Base-by-base conservation (phyloP, 257 asterid species). In the Paulownia fortunei region DNA sequence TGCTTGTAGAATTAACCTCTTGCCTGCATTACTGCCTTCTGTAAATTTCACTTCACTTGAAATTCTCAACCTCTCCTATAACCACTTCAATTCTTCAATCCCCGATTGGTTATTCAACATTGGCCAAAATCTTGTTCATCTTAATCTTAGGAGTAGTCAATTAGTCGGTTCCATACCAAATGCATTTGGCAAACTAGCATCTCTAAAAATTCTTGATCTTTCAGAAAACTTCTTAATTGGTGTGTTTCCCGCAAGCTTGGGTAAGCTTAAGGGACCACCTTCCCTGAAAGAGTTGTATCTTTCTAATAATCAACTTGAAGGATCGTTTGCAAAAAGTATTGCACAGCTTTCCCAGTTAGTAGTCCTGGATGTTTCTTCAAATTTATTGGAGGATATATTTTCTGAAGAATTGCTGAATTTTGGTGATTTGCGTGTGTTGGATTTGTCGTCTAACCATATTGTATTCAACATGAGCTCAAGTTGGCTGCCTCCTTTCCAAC, bases 321-420 rank as follows among this genome's bases (percentile, higher is more conserved):
- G 63, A 9, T 12, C 63, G 36, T 56, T 56, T 56, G 27, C 16
- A 0, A 11, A 24, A 56, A 23, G 36, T 56, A 23, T 56, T 21
- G 63, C 63, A 56, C 5, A 56, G 0, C 63, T 56, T 56, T 24
- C 34, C 10, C 63, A 24, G 36, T 56, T 56, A 23, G 63, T 56
- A 56, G 63, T 56, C 63, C 63, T 56, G 1, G 63, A 56, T 56
- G 36, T 56, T 56, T 21, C 63, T 56, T 56, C 63, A 23, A 56
- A 56, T 23, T 56, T 2, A 6, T 56, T 56, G 63, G n/a, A 56
- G 63, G 63, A 56, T 24, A 23, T 8, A 56, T 23, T 56, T 21
- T 24, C 34, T 23, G 63, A 56, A 56, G 34, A 56, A 0, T 23
- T 56, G 34, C 63, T 56, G 36, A 56, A 56, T 24, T 24, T 56